Percentiles rank a stretch among this genome's conserved stretches.
Evolutionary conservation across 1,284 basidiomycete genomes (phyloP).

Genomic region (Sphagnurus paluster): DNA sequence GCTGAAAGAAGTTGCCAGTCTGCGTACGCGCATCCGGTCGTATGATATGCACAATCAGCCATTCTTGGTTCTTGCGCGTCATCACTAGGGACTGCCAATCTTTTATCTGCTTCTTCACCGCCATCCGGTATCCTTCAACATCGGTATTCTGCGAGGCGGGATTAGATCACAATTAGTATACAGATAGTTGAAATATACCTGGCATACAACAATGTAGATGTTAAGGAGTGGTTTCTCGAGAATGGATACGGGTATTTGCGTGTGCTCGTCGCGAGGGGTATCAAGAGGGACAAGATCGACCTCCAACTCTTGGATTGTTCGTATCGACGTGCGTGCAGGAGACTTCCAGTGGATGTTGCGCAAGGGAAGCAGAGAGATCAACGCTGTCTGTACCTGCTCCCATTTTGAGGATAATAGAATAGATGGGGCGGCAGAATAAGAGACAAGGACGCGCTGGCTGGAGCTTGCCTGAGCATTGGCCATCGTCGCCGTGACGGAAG

Average conservation of each 20-base stretch:
- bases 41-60: conserved; percentile 86
- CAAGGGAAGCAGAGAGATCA: conserved; percentile 78
- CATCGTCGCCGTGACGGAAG: conserved; percentile 14
- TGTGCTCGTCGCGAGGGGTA: conserved; percentile 66
- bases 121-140: conserved; percentile 78
- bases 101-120: conserved; percentile 82
- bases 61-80: conserved; percentile 82
- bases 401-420: conserved; percentile 70
- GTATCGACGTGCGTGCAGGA: conserved; percentile 61
- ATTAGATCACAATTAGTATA: conserved; percentile 16
- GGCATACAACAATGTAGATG: conserved; percentile 84
- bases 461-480: conserved; percentile 19
- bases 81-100: conserved; percentile 81
- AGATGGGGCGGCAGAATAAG: conserved; percentile 62
- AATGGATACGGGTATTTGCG: conserved; percentile 77
- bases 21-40: conserved; percentile 62
- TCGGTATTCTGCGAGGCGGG: conserved; percentile 63
- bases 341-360: conserved; percentile 92
- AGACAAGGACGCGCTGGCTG: conserved; percentile 53
- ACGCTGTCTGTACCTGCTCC: conserved; percentile 65
- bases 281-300: conserved; percentile 75
- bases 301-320: conserved; percentile 87
- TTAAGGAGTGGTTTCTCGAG: conserved; percentile 86
- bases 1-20: conserved; percentile 72
- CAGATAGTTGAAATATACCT: conserved; percentile 50